These are phyloP conservation scores for Coemansia sp. DNA, from an alignment of 192 early-diverging fungal genomes.

Conservation along the genomic window DNA sequence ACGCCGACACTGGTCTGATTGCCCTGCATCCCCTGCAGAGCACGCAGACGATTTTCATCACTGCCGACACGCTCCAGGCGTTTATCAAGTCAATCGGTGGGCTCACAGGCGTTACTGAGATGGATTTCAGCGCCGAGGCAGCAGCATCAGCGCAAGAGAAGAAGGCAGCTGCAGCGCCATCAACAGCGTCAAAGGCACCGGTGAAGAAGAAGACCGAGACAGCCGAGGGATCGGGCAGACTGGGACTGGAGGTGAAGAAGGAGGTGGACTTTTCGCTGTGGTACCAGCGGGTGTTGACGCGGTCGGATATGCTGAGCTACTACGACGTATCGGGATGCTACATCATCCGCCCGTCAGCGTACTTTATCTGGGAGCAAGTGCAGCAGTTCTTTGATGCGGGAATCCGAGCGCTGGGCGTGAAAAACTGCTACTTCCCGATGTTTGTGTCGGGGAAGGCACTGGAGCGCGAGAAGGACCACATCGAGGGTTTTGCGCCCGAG, in stretches of 20 bases:
- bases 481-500: slow-evolving; percentile 99
- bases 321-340: slow-evolving; percentile 97
- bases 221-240: slow-evolving; percentile 63
- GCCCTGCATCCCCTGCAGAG: slow-evolving; percentile 69
- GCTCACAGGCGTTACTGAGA: slow-evolving; percentile 56
- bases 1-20: slow-evolving; percentile 44
- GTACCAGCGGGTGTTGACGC: slow-evolving; percentile 88
- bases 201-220: slow-evolving; percentile 52
- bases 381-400: slow-evolving; percentile 89
- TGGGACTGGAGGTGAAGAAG: slow-evolving; percentile 87
- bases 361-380: slow-evolving; percentile 97
- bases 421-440: slow-evolving; percentile 99
- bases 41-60: slow-evolving; percentile 61
- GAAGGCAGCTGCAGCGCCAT: slow-evolving; percentile 2
- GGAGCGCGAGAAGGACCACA: slow-evolving; percentile 97
- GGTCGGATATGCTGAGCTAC: slow-evolving; percentile 97
- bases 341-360: slow-evolving; percentile 93
- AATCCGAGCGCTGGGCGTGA: slow-evolving; percentile 91
- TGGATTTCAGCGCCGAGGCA: slow-evolving; percentile 59
- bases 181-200: slow-evolving; percentile 45
- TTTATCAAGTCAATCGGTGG: slow-evolving; percentile 62
- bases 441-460: slow-evolving; percentile 88
- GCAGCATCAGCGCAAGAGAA: slow-evolving; percentile 48
- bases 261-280: slow-evolving; percentile 88
- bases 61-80: slow-evolving; percentile 55